phyloP scores from a whole-genome alignment of 768 basidiomycete genomes.

The Mycena polygramma region DNA sequence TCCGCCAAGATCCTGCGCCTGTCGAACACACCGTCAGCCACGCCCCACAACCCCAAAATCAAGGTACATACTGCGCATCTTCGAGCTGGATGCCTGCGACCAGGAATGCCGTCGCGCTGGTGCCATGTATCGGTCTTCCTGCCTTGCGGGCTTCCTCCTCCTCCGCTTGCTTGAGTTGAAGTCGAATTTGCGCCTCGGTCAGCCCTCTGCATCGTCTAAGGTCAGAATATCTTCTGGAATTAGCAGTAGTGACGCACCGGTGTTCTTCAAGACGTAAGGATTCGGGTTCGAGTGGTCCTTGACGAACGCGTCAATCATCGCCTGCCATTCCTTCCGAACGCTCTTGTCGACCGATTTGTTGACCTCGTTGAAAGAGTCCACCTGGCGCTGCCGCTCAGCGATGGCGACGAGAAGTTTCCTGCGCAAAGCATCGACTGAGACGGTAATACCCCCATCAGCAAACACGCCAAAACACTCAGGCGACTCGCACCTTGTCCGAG shows the following conservation, averaged over 20 bases:
- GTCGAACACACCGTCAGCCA: neutral
- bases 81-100: constrained; percentile 19
- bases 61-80: constrained; percentile 16
- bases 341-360: neutral
- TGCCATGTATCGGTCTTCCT: neutral
- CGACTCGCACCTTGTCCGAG: too few relatives aligned
- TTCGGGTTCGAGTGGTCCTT: constrained; percentile 10
- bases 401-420: constrained; percentile 29
- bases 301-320: constrained; percentile 5
- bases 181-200: too few relatives aligned
- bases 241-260: too few relatives aligned
- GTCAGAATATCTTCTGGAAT: too few relatives aligned
- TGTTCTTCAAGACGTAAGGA: neutral
- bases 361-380: constrained; percentile 6
- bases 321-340: neutral
- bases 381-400: constrained; percentile 19
- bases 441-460: too few relatives aligned
- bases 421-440: neutral
- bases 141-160: neutral
- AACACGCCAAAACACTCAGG: too few relatives aligned
- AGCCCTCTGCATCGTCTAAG: too few relatives aligned
- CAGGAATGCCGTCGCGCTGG: constrained; percentile 21
- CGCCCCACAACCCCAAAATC: fast-evolving
- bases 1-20: constrained; percentile 9
- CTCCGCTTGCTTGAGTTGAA: constrained; percentile 10